Base-by-base conservation (phyloP, 2,329 filamentous ascomycete species). In the Mollisiaceae sp. region DNA sequence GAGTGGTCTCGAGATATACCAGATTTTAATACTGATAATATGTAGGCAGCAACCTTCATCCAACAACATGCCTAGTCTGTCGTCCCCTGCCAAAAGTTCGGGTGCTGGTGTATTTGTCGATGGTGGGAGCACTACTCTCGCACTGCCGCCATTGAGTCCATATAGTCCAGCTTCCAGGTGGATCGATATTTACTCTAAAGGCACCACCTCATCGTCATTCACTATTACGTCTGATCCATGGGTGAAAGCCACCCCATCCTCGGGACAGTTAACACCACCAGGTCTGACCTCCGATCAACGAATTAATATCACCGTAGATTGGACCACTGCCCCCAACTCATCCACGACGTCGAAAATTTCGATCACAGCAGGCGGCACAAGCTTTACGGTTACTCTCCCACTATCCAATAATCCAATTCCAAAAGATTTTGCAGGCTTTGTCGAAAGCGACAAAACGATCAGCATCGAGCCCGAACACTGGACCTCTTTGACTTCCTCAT, bases 391-490 rank as follows among this genome's bases (percentile, higher is more conserved):
- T 14, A 55, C 60, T 3, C 36, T 69, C 11, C 65, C 67, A 15
- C 57, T 69, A 8, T 41, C 43, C 8, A 65, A 65, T 47, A 62
- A 24, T 4, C 41, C 52, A n/a, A 24, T 65, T 4, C 14, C 65
- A 38, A 20, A 41, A 9, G 43, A 27, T 9, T 67, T 62, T 35
- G 24, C 57, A 5, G 65, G 67, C 36, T 67, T 65, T 39, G 55
- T 67, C 1, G 67, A 65, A 62, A 64, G 60, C 24, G 65, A 69
- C 71, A 78, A 80, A 22, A 78, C 82, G 60, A 78, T 87, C 35
- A 78, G 83, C 15, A 86, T 87, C 58, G 81, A 85, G 58, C 84
- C 80, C 0, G 78, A 81, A 0, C 80, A 86, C 68, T 84, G 65
- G 60, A 73, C 72, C 5, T 82, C 75, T 78, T 83, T 71, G 72